These are phyloP conservation scores for Yamadazyma kitorensis DNA, from an alignment of 805 yeast species.

Conservation along the genomic window DNA sequence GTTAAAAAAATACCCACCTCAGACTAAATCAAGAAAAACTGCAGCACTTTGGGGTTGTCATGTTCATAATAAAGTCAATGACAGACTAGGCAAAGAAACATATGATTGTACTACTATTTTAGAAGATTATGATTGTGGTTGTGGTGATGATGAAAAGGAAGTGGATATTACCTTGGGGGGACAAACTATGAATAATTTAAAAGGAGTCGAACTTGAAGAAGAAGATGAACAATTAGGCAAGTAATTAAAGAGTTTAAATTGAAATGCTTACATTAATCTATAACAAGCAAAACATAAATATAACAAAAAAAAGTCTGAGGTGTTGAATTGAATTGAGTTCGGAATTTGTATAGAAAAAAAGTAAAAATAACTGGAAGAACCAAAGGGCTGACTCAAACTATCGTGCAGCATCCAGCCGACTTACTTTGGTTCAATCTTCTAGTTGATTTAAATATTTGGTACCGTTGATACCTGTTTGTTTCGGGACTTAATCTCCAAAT, in stretches of 20 bases:
- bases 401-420: slow-evolving; percentile 28
- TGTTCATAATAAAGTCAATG: slow-evolving; percentile 84
- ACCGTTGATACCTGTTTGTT: slow-evolving; percentile 32
- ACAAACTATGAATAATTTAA: slow-evolving; percentile 37
- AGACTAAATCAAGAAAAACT: slow-evolving; percentile 64
- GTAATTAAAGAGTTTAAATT: neutral
- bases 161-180: slow-evolving; percentile 39
- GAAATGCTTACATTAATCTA: no score
- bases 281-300: no score
- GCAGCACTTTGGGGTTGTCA: slow-evolving; percentile 98
- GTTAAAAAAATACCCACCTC: slow-evolving; percentile 78
- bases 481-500: slow-evolving; percentile 37
- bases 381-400: no score
- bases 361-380: no score
- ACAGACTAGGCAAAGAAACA: slow-evolving; percentile 58
- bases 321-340: no score
- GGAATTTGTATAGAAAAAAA: no score
- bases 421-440: slow-evolving; percentile 4
- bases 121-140: slow-evolving; percentile 95
- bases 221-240: slow-evolving; percentile 46
- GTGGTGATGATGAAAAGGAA: slow-evolving; percentile 71
- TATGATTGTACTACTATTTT: slow-evolving; percentile 85
- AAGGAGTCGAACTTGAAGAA: slow-evolving; percentile 44
- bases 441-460: slow-evolving; percentile 16
- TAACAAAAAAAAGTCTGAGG: no score